phyloP scores from a whole-genome alignment of 352 stramenopile species.

The Globisporangium alternatum region DNA sequence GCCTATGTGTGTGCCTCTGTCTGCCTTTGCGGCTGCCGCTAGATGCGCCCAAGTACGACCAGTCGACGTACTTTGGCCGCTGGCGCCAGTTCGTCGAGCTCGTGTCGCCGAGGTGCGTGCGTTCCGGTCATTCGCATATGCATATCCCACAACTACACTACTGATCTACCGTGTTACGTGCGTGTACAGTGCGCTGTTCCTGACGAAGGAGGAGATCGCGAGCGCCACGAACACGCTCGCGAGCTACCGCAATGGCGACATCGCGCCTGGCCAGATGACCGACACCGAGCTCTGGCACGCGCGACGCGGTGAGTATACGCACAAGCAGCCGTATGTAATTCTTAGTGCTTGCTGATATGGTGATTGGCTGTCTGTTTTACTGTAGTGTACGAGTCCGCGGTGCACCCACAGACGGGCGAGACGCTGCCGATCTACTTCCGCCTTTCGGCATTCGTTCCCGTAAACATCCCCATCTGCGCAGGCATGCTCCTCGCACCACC shows the following conservation, averaged over 20 bases:
- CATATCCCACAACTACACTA: neutral
- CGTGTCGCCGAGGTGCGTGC: conserved; percentile 57
- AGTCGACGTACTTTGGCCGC: conserved; percentile 82
- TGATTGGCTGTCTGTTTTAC: neutral
- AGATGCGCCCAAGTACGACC: conserved; percentile 80
- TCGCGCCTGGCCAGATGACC: conserved; percentile 38
- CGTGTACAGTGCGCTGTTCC: conserved; percentile 51
- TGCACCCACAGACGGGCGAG: conserved; percentile 84
- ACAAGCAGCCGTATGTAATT: neutral
- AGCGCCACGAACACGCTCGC: conserved; percentile 50
- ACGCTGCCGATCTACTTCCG: conserved; percentile 62
- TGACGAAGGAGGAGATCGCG: conserved; percentile 66
- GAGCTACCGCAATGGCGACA: conserved; percentile 47
- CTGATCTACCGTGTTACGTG: neutral
- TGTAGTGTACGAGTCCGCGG: conserved; percentile 69
- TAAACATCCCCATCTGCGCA: conserved; percentile 86
- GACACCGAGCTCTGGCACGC: conserved; percentile 80
- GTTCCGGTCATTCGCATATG: neutral
- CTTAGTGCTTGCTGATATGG: neutral
- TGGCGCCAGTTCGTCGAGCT: conserved; percentile 86
- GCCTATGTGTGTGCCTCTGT: neutral
- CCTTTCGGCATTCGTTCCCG: conserved; percentile 80
- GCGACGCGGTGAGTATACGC: conserved; percentile 40
- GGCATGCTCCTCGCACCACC: conserved; percentile 81
- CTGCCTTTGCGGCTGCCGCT: neutral